Evolutionary conservation across 192 early-diverging fungal genomes (phyloP), one percentile per base, ranked within the genome.

Genomic region (Mortierella hygrophila): DNA sequence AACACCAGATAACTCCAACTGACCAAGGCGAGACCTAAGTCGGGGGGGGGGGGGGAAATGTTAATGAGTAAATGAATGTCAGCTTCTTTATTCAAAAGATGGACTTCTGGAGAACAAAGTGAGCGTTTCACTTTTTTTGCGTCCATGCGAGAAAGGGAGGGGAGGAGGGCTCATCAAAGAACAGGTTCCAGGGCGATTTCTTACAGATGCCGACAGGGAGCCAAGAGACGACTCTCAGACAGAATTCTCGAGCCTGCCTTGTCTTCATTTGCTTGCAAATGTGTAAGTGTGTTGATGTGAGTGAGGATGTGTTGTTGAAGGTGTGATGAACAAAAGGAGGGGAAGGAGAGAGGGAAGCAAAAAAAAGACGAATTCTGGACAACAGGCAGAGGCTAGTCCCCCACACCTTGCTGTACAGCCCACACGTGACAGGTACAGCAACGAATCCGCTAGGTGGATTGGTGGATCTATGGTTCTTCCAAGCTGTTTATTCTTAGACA

Each of bases 1-100:
- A 85, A 85, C 16, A 85, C 83, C 20, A 37, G 63, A 35, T 85
- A 85, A 44, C 83, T 80, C 83, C 83, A 85, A 70, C 57, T 69
- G 6, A 80, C 75, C 35, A 85, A 20, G 3, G 42, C 63, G 18
- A 80, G 46, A 37, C 78, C 83, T 85, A 55, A 13, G 21, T 16
- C 57, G 40, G 46, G 41, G n/a, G 6, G n/a, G 1, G 35, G 35
- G 35, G 35, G n/a, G 15, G n/a, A 6, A 68, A 60, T 11, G 37
- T 41, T 8, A 40, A 44, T n/a, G 60, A 76, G 44, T 41, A 46
- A 68, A 35, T 15, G 44, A 52, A 76, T 37, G 55, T 54, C 54
- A 63, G 37, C 10, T 42, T 23, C 26, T 35, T 35, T 57, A 6
- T 9, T 21, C 15, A 32, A 37, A 44, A 44, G 21, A 49, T 38